phyloP scores from a whole-genome alignment of 805 yeast genomes.

The baker's yeast (Saccharomyces cerevisiae) region DNA sequence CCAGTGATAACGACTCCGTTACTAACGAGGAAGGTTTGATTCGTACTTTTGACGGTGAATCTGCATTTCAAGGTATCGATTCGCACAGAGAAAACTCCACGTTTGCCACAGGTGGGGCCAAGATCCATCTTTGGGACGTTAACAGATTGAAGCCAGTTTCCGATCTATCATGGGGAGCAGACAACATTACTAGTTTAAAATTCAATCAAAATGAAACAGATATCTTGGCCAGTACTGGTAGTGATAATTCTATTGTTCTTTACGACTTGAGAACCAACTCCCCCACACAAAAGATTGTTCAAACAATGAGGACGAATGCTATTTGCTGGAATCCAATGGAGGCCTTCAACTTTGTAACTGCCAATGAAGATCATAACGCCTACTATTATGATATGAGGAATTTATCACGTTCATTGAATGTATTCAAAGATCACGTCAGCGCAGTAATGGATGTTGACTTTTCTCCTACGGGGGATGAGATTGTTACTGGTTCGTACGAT shows the following conservation, averaged over 20 bases:
- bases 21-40: conserved; percentile 44
- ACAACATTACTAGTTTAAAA: conserved; percentile 70
- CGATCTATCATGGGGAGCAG: conserved; percentile 93
- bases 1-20: conserved; percentile 28
- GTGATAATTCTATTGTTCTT: conserved; percentile 82
- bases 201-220: conserved; percentile 89
- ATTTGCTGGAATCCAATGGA: conserved; percentile 97
- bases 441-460: conserved; percentile 93
- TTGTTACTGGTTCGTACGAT: conserved; percentile 93
- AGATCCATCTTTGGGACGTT: conserved; percentile 87
- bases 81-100: conserved; percentile 66
- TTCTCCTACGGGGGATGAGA: conserved; percentile 93
- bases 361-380: conserved; percentile 88
- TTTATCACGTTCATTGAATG: conserved; percentile 68
- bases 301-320: conserved; percentile 74
- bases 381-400: conserved; percentile 96
- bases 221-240: conserved; percentile 78
- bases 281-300: conserved; percentile 85
- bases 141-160: conserved; percentile 69
- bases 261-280: conserved; percentile 87
- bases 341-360: conserved; percentile 87
- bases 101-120: conserved; percentile 90
- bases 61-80: conserved; percentile 77
- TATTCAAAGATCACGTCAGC: conserved; percentile 90
- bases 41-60: conserved; percentile 76